phyloP scores from a whole-genome alignment of 2,329 filamentous ascomycete genomes.

The Trichoderma koningiopsis region DNA sequence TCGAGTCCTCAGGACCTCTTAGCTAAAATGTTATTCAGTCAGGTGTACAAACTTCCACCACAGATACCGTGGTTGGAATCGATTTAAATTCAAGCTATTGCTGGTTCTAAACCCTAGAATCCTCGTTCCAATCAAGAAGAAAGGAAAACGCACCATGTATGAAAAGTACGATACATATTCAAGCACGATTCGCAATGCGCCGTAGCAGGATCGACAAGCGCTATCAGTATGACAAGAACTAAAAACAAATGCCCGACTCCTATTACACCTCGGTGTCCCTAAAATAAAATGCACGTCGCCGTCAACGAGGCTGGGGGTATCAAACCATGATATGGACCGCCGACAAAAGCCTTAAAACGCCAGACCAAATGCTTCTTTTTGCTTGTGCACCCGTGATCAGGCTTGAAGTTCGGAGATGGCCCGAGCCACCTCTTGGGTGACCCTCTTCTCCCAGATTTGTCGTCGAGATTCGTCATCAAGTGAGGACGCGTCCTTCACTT shows the following conservation, averaged over 20 bases:
- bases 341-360: conserved; percentile 27
- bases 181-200: conserved; percentile 20
- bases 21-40: conserved; percentile 27
- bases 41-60: conserved; percentile 12
- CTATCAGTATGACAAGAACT: conserved; percentile 23
- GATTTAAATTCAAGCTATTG: background rate
- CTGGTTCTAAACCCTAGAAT: conserved; percentile 26
- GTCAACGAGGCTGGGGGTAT: conserved; percentile 28
- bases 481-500: conserved; percentile 55
- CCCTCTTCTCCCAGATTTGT: conserved; percentile 73
- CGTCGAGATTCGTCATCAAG: conserved; percentile 68
- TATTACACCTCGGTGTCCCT: conserved; percentile 25
- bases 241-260: conserved; percentile 27
- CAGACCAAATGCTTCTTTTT: conserved; percentile 25
- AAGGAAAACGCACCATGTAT: conserved; percentile 1
- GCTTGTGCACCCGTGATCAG: conserved; percentile 38
- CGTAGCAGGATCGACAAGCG: conserved; percentile 20
- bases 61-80: background rate
- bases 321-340: conserved; percentile 27
- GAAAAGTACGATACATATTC: conserved; percentile 24
- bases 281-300: conserved; percentile 25
- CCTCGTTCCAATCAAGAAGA: conserved; percentile 16
- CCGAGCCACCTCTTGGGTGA: conserved; percentile 74
- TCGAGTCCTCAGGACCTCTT: conserved; percentile 20
- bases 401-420: conserved; percentile 64